Evolutionary conservation across 352 stramenopile genomes (phyloP).

Genomic region (Pythium insidiosum): DNA sequence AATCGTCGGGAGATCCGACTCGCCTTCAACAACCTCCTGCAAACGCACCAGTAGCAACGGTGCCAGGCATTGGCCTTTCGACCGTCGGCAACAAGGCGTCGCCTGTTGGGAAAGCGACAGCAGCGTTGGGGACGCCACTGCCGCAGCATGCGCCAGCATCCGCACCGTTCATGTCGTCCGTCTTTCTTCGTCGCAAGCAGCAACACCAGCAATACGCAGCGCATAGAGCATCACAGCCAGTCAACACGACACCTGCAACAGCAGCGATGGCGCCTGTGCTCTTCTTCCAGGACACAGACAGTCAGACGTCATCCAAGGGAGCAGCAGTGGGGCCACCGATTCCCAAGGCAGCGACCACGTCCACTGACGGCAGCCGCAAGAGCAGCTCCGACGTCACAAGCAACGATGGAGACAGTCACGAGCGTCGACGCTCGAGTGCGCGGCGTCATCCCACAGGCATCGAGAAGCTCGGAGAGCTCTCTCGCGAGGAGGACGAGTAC

Average conservation of each 20-base stretch:
- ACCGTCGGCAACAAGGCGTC: too few species aligned
- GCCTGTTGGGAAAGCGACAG: too few species aligned
- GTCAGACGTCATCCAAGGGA: conserved; percentile 5
- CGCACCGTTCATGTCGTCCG: conserved; percentile 1
- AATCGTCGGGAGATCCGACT: not conserved
- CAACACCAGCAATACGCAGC: not conserved
- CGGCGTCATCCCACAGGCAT: not conserved
- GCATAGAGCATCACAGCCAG: not conserved
- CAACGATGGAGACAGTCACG: not conserved
- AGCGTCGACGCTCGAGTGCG: not conserved
- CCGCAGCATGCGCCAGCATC: not conserved
- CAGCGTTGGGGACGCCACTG: too few species aligned
- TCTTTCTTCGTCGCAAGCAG: conserved; percentile 10
- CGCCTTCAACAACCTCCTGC: too few species aligned
- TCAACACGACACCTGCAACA: not conserved
- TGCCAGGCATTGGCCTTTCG: too few species aligned
- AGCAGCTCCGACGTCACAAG: not conserved
- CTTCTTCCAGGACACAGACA: conserved; percentile 20
- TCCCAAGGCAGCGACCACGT: not conserved
- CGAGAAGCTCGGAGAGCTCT: conserved; percentile 52
- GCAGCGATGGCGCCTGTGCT: conserved; percentile 1
- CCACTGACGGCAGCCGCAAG: not conserved
- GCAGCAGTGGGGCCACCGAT: too few species aligned
- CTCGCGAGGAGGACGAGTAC: conserved; percentile 64
- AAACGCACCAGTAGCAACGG: too few species aligned